Evolutionary conservation across 805 yeast genomes (phyloP).

Genomic region (Metschnikowia hibisci): DNA sequence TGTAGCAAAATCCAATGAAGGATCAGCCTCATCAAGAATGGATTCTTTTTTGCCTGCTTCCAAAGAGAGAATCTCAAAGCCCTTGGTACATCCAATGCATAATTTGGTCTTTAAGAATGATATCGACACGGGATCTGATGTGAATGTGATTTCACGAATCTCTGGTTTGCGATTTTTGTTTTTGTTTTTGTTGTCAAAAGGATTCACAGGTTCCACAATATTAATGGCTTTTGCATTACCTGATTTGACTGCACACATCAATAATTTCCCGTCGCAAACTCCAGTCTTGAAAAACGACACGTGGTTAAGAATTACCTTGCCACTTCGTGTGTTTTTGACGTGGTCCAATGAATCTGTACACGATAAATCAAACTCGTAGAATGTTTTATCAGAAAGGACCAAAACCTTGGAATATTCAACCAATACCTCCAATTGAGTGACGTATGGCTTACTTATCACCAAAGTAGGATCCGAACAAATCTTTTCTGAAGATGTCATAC

Average conservation of each 20-base stretch:
- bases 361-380: constrained; percentile 69
- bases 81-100: constrained; percentile 94
- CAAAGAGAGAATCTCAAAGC: constrained; percentile 89
- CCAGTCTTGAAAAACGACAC: constrained; percentile 90
- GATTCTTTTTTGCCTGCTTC: constrained; percentile 84
- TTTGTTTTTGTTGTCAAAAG: constrained; percentile 55
- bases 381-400: constrained; percentile 74
- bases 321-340: constrained; percentile 53
- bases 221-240: constrained; percentile 77
- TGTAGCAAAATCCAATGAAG: constrained; percentile 90
- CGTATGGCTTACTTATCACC: constrained; percentile 69
- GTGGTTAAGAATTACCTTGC: constrained; percentile 80
- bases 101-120: constrained; percentile 84
- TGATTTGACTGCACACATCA: constrained; percentile 84
- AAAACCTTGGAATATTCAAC: constrained; percentile 86
- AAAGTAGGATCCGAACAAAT: constrained; percentile 69
- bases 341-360: constrained; percentile 48
- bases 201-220: constrained; percentile 87
- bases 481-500: constrained; percentile 45
- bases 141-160: constrained; percentile 71
- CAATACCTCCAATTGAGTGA: constrained; percentile 84
- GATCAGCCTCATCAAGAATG: constrained; percentile 95
- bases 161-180: constrained; percentile 64
- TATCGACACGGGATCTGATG: constrained; percentile 86
- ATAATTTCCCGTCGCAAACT: constrained; percentile 80